Conservation (phyloP, 2,329 filamentous ascomycete genomes). For the Cadophora sp. region DNA sequence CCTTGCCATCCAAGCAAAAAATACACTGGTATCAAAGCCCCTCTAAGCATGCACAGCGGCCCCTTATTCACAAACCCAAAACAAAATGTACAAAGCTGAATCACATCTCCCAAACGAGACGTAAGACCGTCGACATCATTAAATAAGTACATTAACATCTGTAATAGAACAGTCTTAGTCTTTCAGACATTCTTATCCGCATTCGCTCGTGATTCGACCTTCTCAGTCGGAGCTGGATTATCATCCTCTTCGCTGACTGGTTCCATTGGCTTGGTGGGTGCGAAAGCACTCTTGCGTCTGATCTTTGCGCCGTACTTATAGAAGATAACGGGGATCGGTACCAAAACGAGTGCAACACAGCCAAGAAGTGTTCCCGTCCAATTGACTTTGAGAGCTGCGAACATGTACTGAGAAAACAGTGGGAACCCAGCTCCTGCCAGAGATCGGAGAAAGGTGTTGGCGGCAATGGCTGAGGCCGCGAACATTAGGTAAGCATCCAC, state of each 20-base stretch:
- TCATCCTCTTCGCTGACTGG: conserved; percentile 34
- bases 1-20: neutral
- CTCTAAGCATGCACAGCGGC: neutral
- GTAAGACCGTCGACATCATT: neutral
- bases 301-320: conserved; percentile 65
- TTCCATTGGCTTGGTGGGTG: conserved; percentile 51
- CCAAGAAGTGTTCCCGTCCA: conserved; percentile 68
- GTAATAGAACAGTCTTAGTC: neutral
- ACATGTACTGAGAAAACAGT: conserved; percentile 77
- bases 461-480: conserved; percentile 81
- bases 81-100: neutral
- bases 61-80: neutral
- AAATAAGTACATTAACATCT: neutral
- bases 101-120: neutral
- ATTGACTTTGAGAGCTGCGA: conserved; percentile 65
- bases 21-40: neutral
- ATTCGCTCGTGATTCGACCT: conserved; percentile 20
- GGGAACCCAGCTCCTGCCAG: conserved; percentile 81
- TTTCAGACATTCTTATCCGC: conserved; percentile 11
- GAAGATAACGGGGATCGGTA: conserved; percentile 69
- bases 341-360: conserved; percentile 61
- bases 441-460: conserved; percentile 81
- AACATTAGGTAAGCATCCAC: conserved; percentile 69
- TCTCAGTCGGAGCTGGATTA: conserved; percentile 18
- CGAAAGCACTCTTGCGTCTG: conserved; percentile 60